Evolutionary conservation across 78 protist genomes (phyloP).

Genomic region (Dictyostelium capitatum): DNA sequence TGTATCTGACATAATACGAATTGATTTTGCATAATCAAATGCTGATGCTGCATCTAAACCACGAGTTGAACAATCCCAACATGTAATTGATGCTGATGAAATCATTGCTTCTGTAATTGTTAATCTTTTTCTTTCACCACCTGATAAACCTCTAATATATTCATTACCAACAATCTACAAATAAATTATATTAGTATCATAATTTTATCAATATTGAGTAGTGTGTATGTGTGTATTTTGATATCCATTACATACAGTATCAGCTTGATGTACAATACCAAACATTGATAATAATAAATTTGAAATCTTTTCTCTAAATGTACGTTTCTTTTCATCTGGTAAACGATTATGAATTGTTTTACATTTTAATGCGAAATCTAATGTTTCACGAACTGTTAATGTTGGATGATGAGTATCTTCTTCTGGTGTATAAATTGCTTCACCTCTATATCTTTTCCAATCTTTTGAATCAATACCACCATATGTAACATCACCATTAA

Average conservation of each 20-base stretch:
- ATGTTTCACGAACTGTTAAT: conserved; percentile 69
- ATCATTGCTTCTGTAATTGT: conserved; percentile 44
- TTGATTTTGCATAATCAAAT: conserved; percentile 56
- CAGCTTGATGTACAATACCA: conserved; percentile 55
- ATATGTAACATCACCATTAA: conserved; percentile 62
- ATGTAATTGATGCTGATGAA: conserved; percentile 3
- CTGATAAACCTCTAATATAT: conserved; percentile 39
- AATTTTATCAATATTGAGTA: too few species aligned
- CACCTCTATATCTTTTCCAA: conserved; percentile 56
- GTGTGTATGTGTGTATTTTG: too few species aligned
- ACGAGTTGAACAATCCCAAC: conserved; percentile 51
- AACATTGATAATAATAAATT: conserved; percentile 48
- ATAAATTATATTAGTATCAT: background rate
- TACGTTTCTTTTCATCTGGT: conserved; percentile 46
- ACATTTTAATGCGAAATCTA: conserved; percentile 74
- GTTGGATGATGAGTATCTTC: conserved; percentile 80
- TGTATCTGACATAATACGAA: conserved; percentile 35
- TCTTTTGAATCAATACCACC: conserved; percentile 74
- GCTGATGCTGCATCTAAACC: conserved; percentile 63
- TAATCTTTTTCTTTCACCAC: conserved; percentile 66
- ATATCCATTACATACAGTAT: conserved; percentile 58
- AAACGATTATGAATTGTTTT: conserved; percentile 49
- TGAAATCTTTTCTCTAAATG: conserved; percentile 42
- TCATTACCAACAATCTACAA: conserved; percentile 57
- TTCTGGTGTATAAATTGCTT: conserved; percentile 81